These are phyloP conservation scores for Dalbergia cochinchinensis DNA, from an alignment of 306 rosid genomes.

Conservation along the genomic window DNA sequence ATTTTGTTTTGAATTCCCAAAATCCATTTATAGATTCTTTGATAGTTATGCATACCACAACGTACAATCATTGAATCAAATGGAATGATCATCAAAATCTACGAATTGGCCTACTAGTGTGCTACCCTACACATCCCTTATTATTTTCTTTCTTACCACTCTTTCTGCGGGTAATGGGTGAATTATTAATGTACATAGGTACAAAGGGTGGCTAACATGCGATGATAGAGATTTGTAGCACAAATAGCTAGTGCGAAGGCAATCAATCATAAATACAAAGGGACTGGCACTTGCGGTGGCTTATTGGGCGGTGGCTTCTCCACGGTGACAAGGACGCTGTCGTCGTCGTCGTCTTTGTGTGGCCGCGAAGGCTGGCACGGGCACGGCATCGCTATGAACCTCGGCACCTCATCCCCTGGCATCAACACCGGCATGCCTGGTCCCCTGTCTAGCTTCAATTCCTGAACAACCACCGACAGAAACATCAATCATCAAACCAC, in stretches of 20 bases:
- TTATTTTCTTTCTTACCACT: background rate
- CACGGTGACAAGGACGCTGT: slow-evolving; percentile 53
- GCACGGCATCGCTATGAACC: slow-evolving; percentile 92
- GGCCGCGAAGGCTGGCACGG: slow-evolving; percentile 72
- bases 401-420: slow-evolving; percentile 91
- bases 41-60: slow-evolving; percentile 15
- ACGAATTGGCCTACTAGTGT: slow-evolving; percentile 12
- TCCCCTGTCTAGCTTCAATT: slow-evolving; percentile 50
- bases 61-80: slow-evolving; percentile 44
- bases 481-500: background rate
- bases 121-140: slow-evolving; percentile 3
- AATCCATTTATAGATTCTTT: background rate
- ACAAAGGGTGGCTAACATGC: slow-evolving; percentile 34
- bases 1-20: background rate
- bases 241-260: background rate
- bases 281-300: slow-evolving; percentile 68
- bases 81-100: slow-evolving; percentile 34
- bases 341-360: slow-evolving; percentile 28
- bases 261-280: slow-evolving; percentile 49
- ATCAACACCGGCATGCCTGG: slow-evolving; percentile 82
- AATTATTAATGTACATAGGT: background rate
- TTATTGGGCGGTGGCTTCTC: slow-evolving; percentile 67
- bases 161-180: background rate
- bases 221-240: background rate
- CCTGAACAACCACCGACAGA: slow-evolving; percentile 45